Base-by-base conservation (phyloP, 768 basidiomycete genomes). In the Amanita exitialis region DNA sequence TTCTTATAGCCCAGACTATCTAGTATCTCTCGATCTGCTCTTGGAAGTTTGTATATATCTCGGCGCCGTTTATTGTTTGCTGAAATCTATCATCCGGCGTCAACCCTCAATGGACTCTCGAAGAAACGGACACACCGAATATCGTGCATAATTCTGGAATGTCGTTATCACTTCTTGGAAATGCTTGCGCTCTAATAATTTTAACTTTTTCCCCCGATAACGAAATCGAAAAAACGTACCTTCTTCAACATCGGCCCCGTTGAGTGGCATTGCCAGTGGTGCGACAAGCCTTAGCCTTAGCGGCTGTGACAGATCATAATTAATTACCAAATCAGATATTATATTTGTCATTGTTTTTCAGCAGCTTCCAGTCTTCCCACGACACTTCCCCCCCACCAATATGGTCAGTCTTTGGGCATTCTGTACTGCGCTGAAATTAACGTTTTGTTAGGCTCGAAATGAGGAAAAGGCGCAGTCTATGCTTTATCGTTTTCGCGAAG, bases 401-500 rank as follows among this genome's bases (percentile, higher is more conserved):
- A 51, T 51, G 50, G 50, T 37, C 12, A 39, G 42, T 38, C n/a
- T 36, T 5, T 13, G 1, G 32, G 12, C 1, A 7, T 13, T 44
- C 10, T n/a, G 4, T 2, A 18, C 41, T 34, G n/a, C 18, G 30
- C 16, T 8, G 13, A 27, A n/a, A 13, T 16, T 37, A 16, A 53
- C 30, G 4, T 23, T 34, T 10, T 30, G 39, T 23, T 56, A 91
- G 93, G 93, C 94, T 55, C 86, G 94, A 66, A 97, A 98, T 85
- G 89, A 93, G 66, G 95, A 97, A 68, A 99, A 97, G 66, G 90
- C 93, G 1, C 93, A 95, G 67, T 90, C 87, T 15, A 92, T 90
- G 87, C 75, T 91, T 27, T 90, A 91, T 64, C 89, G 92, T 53
- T 97, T 99, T 69, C 86, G 95, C 49, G 93, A 98, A 69, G 89